phyloP scores from a whole-genome alignment of 108 stramenopile genomes.

The Fistulifera pelliculosa region DNA sequence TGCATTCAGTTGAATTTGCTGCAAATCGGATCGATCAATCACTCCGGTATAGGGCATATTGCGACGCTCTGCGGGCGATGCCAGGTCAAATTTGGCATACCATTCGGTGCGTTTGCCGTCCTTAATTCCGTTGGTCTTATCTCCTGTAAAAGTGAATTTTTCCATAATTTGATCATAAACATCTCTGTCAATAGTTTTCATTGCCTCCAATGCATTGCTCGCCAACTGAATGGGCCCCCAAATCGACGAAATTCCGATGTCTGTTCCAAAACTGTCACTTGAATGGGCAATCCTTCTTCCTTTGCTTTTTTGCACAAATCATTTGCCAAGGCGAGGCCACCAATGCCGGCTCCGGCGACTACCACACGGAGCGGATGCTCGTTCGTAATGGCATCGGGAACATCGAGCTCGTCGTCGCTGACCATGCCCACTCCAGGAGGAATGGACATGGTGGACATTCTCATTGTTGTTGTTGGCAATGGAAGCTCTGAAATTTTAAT shows the following conservation, averaged over 20 bases:
- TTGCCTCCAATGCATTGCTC: conserved; percentile 53
- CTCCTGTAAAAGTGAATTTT: conserved; percentile 61
- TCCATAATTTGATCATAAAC: conserved; percentile 40
- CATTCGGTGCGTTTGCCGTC: conserved; percentile 70
- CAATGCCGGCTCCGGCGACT: conserved; percentile 61
- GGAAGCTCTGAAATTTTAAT: too few species aligned
- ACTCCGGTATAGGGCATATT: conserved; percentile 69
- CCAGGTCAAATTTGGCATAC: conserved; percentile 74
- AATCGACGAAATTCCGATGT: conserved; percentile 59
- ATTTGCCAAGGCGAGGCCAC: conserved; percentile 50
- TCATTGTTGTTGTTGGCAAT: too few species aligned
- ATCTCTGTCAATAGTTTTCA: conserved; percentile 38
- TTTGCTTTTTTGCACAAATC: conserved; percentile 35
- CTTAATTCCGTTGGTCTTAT: conserved; percentile 51
- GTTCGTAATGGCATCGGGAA: conserved; percentile 20
- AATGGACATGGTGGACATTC: too few species aligned
- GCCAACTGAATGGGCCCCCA: conserved; percentile 77
- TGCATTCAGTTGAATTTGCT: conserved; percentile 50
- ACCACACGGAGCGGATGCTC: conserved; percentile 42
- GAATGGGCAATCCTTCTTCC: conserved; percentile 11
- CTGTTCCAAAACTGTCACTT: conserved; percentile 54
- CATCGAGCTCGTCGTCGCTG: too few species aligned
- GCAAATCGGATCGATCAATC: conserved; percentile 70
- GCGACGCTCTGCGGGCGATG: conserved; percentile 36
- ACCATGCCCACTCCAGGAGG: too few species aligned